A percentile compares a stretch with the other conserved stretches of the same genome.
Evolutionary conservation across 257 asterid genomes (phyloP).

Genomic region (Solanum dulcamara): DNA sequence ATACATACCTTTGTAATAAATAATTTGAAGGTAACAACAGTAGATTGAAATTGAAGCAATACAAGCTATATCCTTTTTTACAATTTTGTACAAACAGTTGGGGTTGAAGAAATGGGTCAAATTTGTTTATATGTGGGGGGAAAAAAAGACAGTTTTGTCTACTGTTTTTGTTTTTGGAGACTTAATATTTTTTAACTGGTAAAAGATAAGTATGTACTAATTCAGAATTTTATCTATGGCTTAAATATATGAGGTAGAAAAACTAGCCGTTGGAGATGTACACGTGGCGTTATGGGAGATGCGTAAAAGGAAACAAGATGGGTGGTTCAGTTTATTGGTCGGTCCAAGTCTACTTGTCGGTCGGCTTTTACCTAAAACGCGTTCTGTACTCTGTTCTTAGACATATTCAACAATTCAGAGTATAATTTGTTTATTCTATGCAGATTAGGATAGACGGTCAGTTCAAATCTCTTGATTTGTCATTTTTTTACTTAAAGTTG

Average conservation of each 20-base stretch:
- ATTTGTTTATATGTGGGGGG: neutral
- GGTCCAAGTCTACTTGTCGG: slow-evolving; percentile 37
- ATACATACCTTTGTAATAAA: neutral
- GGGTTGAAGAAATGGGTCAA: neutral
- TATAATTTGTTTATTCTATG: neutral
- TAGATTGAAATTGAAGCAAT: slow-evolving; percentile 26
- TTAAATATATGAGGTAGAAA: neutral
- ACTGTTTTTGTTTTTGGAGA: neutral
- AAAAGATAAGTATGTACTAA: neutral
- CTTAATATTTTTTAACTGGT: neutral
- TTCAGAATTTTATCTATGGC: neutral
- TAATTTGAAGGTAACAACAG: neutral
- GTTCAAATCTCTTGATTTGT: no score
- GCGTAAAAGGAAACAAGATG: slow-evolving; percentile 12
- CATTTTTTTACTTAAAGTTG: no score
- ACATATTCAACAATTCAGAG: neutral
- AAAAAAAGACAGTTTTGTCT: neutral
- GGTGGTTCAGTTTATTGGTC: slow-evolving; percentile 26
- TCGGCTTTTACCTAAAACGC: slow-evolving; percentile 7
- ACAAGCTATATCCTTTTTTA: neutral
- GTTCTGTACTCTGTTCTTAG: slow-evolving; percentile 6
- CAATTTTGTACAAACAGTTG: neutral
- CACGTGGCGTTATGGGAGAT: slow-evolving; percentile 22
- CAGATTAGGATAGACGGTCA: no score
- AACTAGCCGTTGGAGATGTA: slow-evolving; percentile 49